phyloP scores from a whole-genome alignment of 169 alveolate genomes.

The Perkinsus marinus region DNA sequence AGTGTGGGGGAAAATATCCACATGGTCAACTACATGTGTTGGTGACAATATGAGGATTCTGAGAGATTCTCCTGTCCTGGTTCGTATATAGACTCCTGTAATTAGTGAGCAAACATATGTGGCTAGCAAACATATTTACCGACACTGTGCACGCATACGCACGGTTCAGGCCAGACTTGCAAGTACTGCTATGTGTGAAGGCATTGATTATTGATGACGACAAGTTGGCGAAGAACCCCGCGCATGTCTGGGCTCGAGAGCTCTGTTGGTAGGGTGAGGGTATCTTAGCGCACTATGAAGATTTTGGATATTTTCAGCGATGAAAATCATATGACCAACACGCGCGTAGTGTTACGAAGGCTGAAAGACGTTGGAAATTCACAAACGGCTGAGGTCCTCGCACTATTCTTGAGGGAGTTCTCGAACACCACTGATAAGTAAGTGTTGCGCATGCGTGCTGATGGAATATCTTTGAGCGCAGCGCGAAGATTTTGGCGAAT shows the following conservation, averaged over 20 bases:
- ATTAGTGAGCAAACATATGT: neutral
- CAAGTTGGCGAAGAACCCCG: neutral
- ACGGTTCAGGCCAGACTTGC: neutral
- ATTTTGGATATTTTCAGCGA: neutral
- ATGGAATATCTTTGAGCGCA: neutral
- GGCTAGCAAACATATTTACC: too few relatives aligned
- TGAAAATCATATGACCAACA: neutral
- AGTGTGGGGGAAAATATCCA: too few relatives aligned
- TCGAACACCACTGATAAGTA: neutral
- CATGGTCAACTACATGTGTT: too few relatives aligned
- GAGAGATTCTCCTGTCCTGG: too few relatives aligned
- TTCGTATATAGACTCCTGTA: too few relatives aligned
- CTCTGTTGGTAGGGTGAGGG: neutral
- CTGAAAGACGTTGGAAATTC: neutral
- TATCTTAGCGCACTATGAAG: neutral
- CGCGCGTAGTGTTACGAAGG: neutral
- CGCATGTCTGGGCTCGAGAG: neutral
- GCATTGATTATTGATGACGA: neutral
- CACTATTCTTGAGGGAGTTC: neutral
- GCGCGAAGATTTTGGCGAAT: neutral
- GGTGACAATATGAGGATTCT: too few relatives aligned
- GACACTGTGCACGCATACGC: neutral
- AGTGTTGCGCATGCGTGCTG: neutral
- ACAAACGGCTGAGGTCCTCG: neutral
- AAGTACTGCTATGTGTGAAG: neutral